These are phyloP conservation scores for Trametes villosa DNA, from an alignment of 768 basidiomycete species.

Conservation along the genomic window DNA sequence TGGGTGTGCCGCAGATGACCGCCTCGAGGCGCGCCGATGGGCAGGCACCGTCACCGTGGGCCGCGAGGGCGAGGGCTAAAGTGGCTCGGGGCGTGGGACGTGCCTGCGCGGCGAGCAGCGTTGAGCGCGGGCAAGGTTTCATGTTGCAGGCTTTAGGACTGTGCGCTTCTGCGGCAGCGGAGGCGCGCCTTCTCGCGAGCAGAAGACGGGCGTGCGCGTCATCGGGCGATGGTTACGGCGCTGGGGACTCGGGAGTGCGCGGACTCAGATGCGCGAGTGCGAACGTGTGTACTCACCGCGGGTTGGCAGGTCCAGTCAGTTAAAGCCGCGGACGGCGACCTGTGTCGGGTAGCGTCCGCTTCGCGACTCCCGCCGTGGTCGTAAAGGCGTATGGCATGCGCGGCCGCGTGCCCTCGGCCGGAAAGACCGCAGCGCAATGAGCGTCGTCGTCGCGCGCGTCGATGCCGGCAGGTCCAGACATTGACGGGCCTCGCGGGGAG, in stretches of 20 bases:
- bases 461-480: constrained; percentile 6
- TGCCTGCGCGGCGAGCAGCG: constrained; percentile 5
- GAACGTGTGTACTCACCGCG: constrained; percentile 9
- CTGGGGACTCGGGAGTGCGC: too few species aligned
- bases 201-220: too few species aligned
- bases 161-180: not conserved
- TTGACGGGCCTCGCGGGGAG: not conserved
- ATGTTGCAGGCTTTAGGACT: too few species aligned
- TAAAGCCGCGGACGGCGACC: not conserved
- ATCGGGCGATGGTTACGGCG: too few species aligned
- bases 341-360: not conserved
- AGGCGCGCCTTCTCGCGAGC: too few species aligned
- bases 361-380: not conserved
- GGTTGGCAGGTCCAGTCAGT: not conserved
- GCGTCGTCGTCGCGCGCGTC: not conserved
- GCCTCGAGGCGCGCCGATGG: constrained; percentile 5
- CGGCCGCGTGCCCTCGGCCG: not conserved
- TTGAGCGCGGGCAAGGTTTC: constrained; percentile 4
- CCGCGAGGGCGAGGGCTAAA: constrained; percentile 6
- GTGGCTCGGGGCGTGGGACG: constrained; percentile 4
- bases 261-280: not conserved
- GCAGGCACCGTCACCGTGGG: not conserved
- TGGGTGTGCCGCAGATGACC: constrained; percentile 7
- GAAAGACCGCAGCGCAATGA: not conserved
- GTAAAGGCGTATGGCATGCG: not conserved